phyloP scores from a whole-genome alignment of 176 grass and related monocot genomes.

The Bolboschoenus planiculmis region DNA sequence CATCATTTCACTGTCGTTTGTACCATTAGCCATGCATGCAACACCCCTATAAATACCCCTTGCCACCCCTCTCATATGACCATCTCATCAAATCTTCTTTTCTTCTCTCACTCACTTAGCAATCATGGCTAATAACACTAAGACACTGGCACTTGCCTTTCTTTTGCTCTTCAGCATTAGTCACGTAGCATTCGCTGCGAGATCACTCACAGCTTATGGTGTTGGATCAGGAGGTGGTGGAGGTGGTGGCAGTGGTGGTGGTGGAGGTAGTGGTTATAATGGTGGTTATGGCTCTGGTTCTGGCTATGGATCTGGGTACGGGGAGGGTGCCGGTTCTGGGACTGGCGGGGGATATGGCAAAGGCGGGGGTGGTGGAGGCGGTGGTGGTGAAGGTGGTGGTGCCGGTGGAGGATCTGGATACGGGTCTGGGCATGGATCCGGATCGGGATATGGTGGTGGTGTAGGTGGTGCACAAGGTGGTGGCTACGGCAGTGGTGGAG shows the following conservation, averaged over 20 bases:
- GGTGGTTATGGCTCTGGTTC: slow-evolving; percentile 13
- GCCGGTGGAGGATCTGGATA: slow-evolving; percentile 15
- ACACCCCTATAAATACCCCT: slow-evolving; percentile 23
- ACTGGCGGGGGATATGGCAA: slow-evolving; percentile 14
- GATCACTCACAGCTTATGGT: slow-evolving; percentile 16
- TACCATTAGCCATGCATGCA: slow-evolving; percentile 24
- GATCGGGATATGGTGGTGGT: slow-evolving; percentile 15
- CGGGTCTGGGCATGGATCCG: slow-evolving; percentile 20
- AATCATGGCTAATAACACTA: slow-evolving; percentile 23
- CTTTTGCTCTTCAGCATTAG: slow-evolving; percentile 23
- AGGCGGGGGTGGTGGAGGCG: slow-evolving; percentile 4
- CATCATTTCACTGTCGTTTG: background rate
- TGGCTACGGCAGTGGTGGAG: slow-evolving; percentile 18
- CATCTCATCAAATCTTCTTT: slow-evolving; percentile 5
- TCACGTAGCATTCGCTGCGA: slow-evolving; percentile 3
- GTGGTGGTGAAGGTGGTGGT: slow-evolving; percentile 16
- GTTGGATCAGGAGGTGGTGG: background rate
- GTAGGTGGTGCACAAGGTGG: slow-evolving; percentile 8
- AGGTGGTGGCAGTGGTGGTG: slow-evolving; percentile 11
- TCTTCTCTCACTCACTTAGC: slow-evolving; percentile 1
- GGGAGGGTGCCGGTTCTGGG: background rate
- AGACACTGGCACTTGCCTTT: slow-evolving; percentile 19
- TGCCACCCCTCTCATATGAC: background rate
- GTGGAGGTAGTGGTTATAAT: background rate
- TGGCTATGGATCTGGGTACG: background rate